Evolutionary conservation across 2,329 filamentous ascomycete genomes (phyloP).

Genomic region (Pezicula rhizophila): DNA sequence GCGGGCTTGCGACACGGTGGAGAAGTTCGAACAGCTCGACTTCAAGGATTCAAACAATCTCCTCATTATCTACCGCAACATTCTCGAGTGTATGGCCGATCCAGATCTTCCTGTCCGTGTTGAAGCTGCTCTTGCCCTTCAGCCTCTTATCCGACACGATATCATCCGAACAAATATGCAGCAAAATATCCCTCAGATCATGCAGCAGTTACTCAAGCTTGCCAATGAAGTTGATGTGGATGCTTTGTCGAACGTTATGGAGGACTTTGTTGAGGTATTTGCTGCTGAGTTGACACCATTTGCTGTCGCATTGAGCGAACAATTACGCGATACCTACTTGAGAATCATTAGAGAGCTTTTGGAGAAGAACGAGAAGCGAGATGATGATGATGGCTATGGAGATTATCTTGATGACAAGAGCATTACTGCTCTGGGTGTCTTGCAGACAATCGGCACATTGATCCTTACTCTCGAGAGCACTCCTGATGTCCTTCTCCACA

Average conservation of each 20-base stretch:
- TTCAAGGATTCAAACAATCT: constrained; percentile 97
- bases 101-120: constrained; percentile 88
- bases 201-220: constrained; percentile 95
- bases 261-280: constrained; percentile 98
- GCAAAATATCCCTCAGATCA: constrained; percentile 95
- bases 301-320: constrained; percentile 90
- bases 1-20: constrained; percentile 91
- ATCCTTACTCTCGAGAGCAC: constrained; percentile 97
- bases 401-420: constrained; percentile 98
- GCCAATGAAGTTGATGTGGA: constrained; percentile 98
- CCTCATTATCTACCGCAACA: constrained; percentile 92
- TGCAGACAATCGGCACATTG: constrained; percentile 95
- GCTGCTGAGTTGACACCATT: constrained; percentile 96
- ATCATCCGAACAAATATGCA: constrained; percentile 94
- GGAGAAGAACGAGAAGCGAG: constrained; percentile 75
- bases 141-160: constrained; percentile 93
- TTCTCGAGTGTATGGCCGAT: constrained; percentile 94
- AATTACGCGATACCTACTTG: constrained; percentile 91
- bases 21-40: constrained; percentile 95
- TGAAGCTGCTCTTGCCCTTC: constrained; percentile 86
- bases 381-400: constrained; percentile 70
- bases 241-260: constrained; percentile 96
- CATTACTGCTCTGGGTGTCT: constrained; percentile 89
- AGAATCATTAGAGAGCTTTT: constrained; percentile 87
- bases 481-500: constrained; percentile 86